Evolutionary conservation across 2,329 filamentous ascomycete genomes (phyloP), one percentile per base, ranked within the genome.

Genomic region (Cladosporium austrohemisphaericum): DNA sequence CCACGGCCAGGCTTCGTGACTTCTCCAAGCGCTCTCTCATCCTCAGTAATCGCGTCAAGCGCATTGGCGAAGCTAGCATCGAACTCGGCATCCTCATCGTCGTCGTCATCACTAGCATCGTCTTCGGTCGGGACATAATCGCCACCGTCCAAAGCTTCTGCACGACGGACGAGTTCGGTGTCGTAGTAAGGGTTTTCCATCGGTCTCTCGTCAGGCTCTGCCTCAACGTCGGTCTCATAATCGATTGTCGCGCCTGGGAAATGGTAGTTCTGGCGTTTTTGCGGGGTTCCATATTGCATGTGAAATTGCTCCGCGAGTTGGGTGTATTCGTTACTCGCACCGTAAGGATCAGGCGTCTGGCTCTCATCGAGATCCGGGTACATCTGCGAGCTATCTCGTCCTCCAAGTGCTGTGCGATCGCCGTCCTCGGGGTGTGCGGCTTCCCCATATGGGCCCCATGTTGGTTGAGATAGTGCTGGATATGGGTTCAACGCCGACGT

Each of bases 231-330:
- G 8, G 33, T 38, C 33, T 47, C 44, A 14, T 47, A 47, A 29
- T 37, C 44, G 25, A 35, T 18, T 7, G 44, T n/a, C 29, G 44
- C 44, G 7, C 44, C 44, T 13, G 44, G 44, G 10, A 47, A 47
- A 23, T 47, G 44, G 19, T 47, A 47, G 26, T 22, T 35, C 3
- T 47, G 33, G 10, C 44, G 32, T 13, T 47, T 37, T 14, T 38
- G 25, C 13, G 44, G 44, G n/a, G 25, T 29, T 5, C 44, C 44
- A 18, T 47, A 38, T 31, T 26, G 44, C 41, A 49, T 45, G 16
- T 55, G 54, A 14, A 56, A 56, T 13, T 56, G 36, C 14, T 52
- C 45, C 7, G 53, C 52, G 26, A 51, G 32, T 28, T 43, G 43
- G 13, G 22, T 47, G 25, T 47, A 47, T 13, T 47, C 33, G 23